phyloP scores from a whole-genome alignment of 2,329 filamentous ascomycete species.

The Cladosporium sp. region DNA sequence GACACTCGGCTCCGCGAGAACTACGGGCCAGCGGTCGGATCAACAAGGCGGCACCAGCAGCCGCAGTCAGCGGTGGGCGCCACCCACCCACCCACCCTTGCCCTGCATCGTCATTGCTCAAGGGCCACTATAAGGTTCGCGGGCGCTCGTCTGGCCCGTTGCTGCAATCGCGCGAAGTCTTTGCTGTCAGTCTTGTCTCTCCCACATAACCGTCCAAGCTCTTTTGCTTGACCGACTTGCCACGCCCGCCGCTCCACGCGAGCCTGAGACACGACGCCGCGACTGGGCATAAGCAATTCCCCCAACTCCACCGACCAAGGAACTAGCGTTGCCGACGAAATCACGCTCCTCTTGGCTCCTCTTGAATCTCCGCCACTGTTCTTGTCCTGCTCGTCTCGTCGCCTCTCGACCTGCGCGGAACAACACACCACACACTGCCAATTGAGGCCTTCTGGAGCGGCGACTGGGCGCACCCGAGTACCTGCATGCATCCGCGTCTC shows the following conservation, averaged over 20 bases:
- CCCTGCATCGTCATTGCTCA: not conserved
- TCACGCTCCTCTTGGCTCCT: conserved; percentile 8
- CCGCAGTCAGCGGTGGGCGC: not conserved
- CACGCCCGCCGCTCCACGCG: conserved; percentile 4
- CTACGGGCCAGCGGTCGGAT: too few relatives aligned
- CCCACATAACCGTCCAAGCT: not conserved
- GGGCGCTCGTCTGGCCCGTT: conserved; percentile 1
- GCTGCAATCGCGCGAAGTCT: not conserved
- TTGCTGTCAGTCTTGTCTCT: not conserved
- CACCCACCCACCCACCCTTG: too few relatives aligned
- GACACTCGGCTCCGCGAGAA: too few relatives aligned
- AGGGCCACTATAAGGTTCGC: not conserved
- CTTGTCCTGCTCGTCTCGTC: not conserved
- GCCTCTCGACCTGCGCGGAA: not conserved
- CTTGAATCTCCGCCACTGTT: conserved; percentile 2
- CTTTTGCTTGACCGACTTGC: conserved; percentile 7
- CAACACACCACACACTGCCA: conserved; percentile 14
- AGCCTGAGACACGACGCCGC: conserved; percentile 1
- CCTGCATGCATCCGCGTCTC: conserved; percentile 19
- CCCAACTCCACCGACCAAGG: conserved; percentile 5
- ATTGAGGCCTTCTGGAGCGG: conserved; percentile 24
- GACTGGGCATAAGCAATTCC: conserved; percentile 8
- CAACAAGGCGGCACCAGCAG: not conserved
- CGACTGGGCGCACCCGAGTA: conserved; percentile 27
- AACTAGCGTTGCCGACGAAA: conserved; percentile 7